Base-by-base conservation (phyloP, 805 yeast genomes). In the Saccharomycopsis javanensis region DNA sequence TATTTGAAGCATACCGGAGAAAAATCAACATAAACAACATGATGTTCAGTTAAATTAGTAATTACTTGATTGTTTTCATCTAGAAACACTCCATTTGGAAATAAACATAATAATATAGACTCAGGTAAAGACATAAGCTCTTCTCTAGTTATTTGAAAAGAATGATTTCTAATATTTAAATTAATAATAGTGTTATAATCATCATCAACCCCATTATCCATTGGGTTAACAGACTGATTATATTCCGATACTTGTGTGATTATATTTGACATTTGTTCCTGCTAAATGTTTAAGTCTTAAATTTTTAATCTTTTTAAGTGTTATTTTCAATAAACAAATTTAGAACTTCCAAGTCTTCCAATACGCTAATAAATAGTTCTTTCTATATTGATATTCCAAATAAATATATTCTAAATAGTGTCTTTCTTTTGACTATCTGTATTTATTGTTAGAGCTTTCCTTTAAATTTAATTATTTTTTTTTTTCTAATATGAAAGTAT, bases 111-210 rank as follows among this genome's bases (percentile, higher is more conserved):
- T 58, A 94, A 73, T 25, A 94, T 81, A 60, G 91, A 83, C 68
- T 94, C 99, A 0, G 99, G 99, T 33, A 94, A 74, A 55, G 89
- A 82, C 88, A 91, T 85, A 63, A 94, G 77, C 68, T 89, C 96
- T 64, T 88, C 96, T 61, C 97, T 77, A 4, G 95, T 83, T 52
- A 94, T 83, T 53, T 82, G 80, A 69, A 91, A 89, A 61, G 76
- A 72, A 16, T 71, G 71, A 18, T 95, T 96, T 53, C 96, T 79
- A 55, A 92, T 78, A 65, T 88, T 83, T 71, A 92, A 75, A 66
- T 81, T 83, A 56, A 92, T 87, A 60, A 82, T 78, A 5, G 91
- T 82, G 67, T 79, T 81, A 64, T 75, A 79, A 63, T 80, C 85
- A 50, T 79, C 78, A 57, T 72, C 72, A 8, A 42, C 58, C 16